Evolutionary conservation across 257 asterid genomes (phyloP).

Genomic region (Mentha longifolia): DNA sequence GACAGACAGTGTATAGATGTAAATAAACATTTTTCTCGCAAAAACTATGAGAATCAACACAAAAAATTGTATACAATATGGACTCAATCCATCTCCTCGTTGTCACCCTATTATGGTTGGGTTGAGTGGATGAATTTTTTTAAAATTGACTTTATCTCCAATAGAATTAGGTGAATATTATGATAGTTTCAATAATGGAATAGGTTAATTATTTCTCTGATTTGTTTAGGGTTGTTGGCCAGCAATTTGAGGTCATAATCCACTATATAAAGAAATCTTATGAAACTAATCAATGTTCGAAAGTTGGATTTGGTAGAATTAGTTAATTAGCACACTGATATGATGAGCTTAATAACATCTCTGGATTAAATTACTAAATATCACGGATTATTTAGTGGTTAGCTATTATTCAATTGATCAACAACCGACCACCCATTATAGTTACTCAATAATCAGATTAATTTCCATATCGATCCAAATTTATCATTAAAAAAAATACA

Average conservation of each 20-base stretch:
- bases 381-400: conserved; percentile 50
- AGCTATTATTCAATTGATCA: conserved; percentile 23
- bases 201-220: background rate
- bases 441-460: background rate
- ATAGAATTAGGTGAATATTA: conserved; percentile 20
- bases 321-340: conserved; percentile 32
- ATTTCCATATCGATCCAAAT: background rate
- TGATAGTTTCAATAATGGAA: background rate
- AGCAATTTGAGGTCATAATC: conserved; percentile 36
- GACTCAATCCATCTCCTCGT: background rate
- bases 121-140: background rate
- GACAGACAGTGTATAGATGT: too few relatives aligned
- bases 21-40: too few relatives aligned
- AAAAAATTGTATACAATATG: background rate
- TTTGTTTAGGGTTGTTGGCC: conserved; percentile 43
- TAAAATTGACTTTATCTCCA: conserved; percentile 13
- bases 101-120: background rate
- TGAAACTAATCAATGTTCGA: conserved; percentile 28
- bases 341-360: background rate
- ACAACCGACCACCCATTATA: conserved; percentile 32
- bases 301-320: conserved; percentile 45
- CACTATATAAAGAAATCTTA: conserved; percentile 32
- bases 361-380: conserved; percentile 31
- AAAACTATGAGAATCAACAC: background rate
- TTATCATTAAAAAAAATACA: too few relatives aligned